A percentile compares a stretch with the other conserved stretches of the same genome.
Evolutionary conservation across 140 eudicot species (phyloP).

Genomic region (Cichorium intybus): DNA sequence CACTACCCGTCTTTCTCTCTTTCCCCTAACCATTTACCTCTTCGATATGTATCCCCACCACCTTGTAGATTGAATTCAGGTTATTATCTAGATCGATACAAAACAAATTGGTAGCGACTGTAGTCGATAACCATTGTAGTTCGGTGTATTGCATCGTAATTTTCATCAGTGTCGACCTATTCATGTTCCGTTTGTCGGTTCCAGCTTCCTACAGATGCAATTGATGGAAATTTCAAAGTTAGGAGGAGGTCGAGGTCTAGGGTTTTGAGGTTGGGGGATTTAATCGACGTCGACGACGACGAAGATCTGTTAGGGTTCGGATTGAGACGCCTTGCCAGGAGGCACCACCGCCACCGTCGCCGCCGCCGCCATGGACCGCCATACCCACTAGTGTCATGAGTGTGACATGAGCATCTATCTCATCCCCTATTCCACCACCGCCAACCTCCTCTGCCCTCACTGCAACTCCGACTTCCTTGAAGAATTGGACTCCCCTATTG

Average conservation of each 20-base stretch:
- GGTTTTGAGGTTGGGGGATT: conserved; percentile 40
- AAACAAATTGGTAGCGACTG: no score
- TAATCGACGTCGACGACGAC: conserved; percentile 43
- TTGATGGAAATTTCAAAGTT: conserved; percentile 20
- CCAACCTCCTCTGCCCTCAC: conserved; percentile 56
- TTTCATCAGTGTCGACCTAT: no score
- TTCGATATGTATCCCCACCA: no score
- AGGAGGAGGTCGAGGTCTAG: conserved; percentile 38
- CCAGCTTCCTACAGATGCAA: conserved; percentile 31
- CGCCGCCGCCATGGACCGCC: conserved; percentile 33
- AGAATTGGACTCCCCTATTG: conserved; percentile 43
- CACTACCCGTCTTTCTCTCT: no score
- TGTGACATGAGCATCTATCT: conserved; percentile 76
- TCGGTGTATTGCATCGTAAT: no score
- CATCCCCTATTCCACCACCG: conserved; percentile 32
- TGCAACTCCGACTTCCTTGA: conserved; percentile 58
- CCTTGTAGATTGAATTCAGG: no score
- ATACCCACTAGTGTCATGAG: conserved; percentile 75
- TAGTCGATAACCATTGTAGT: no score
- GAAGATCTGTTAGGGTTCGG: conserved; percentile 44
- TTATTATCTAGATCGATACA: no score
- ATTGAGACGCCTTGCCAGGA: conserved; percentile 50
- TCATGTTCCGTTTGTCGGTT: conserved; percentile 75
- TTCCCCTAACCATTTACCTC: no score
- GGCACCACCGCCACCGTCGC: conserved; percentile 41